Conservation (phyloP, 2,329 filamentous ascomycete species). For the Lachnum nothofagi region DNA sequence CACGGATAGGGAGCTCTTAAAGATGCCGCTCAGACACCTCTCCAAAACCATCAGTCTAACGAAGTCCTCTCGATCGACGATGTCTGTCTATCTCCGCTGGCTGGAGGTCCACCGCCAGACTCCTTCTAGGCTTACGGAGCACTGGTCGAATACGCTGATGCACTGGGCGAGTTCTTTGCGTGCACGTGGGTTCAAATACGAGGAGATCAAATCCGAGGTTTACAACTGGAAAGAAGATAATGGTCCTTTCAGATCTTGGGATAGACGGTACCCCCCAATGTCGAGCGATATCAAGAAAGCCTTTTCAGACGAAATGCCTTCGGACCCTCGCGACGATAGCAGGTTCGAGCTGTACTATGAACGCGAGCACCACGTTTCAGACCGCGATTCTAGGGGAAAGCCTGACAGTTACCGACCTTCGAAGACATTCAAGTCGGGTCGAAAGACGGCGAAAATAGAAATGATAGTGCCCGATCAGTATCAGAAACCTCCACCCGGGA, state of each 20-base stretch:
- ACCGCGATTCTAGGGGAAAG: neutral
- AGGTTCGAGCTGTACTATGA: neutral
- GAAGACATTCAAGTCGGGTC: neutral
- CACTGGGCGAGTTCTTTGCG: conserved; percentile 25
- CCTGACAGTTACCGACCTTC: neutral
- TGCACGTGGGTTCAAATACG: conserved; percentile 13
- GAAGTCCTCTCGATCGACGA: conserved; percentile 10
- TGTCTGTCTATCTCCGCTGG: conserved; percentile 26
- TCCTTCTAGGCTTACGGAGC: conserved; percentile 11
- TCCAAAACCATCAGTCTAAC: conserved; percentile 14
- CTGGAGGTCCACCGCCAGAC: conserved; percentile 23
- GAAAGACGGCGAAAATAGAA: neutral
- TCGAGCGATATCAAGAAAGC: conserved; percentile 11
- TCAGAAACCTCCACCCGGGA: conserved; percentile 12
- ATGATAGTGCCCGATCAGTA: conserved; percentile 7
- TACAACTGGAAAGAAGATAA: conserved; percentile 18
- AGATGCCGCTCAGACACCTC: conserved; percentile 18
- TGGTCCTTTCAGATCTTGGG: conserved; percentile 1
- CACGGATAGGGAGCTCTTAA: conserved; percentile 16
- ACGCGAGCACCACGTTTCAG: too few relatives aligned
- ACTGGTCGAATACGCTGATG: conserved; percentile 24
- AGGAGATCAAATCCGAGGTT: conserved; percentile 15
- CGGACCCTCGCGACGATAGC: neutral
- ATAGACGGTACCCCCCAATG: conserved; percentile 4
- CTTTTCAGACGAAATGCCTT: conserved; percentile 3